Evolutionary conservation across 768 basidiomycete species (phyloP).

Genomic region (Kwoniella dejecticola): DNA sequence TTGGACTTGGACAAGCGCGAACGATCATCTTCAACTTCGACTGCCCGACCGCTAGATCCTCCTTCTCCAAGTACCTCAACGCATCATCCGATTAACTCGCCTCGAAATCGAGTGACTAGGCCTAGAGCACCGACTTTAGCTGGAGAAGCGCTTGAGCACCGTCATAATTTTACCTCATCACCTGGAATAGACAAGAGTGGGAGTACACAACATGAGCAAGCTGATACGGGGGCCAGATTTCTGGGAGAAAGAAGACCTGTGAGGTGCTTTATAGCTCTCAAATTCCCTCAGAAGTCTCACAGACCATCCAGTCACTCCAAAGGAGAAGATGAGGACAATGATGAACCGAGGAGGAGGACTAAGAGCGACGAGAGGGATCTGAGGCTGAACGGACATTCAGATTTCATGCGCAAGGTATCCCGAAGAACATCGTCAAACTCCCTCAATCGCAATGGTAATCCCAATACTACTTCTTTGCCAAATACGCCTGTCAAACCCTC

Average conservation of each 20-base stretch:
- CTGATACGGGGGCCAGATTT: too few relatives aligned
- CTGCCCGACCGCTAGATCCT: slow-evolving; percentile 12
- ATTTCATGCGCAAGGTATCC: background rate
- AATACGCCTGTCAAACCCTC: slow-evolving; percentile 2
- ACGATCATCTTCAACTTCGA: slow-evolving; percentile 13
- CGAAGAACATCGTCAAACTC: background rate
- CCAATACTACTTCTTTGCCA: background rate
- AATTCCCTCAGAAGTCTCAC: slow-evolving; percentile 15
- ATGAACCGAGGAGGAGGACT: slow-evolving; percentile 1
- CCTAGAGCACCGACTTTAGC: slow-evolving; percentile 45
- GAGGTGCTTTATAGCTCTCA: slow-evolving; percentile 37
- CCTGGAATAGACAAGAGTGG: background rate
- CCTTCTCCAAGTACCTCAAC: slow-evolving; percentile 16
- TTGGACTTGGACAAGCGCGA: slow-evolving; percentile 1
- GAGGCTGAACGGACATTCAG: background rate
- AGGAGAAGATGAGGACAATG: background rate
- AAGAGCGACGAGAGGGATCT: slow-evolving; percentile 25
- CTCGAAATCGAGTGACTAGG: slow-evolving; percentile 19
- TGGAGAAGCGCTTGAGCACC: slow-evolving; percentile 46
- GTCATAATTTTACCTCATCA: background rate
- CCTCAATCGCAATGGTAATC: too few relatives aligned
- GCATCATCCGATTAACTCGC: slow-evolving; percentile 8
- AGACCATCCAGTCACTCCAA: background rate
- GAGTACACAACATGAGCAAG: too few relatives aligned
- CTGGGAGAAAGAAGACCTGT: slow-evolving; percentile 1